Evolutionary conservation across 2,329 filamentous ascomycete genomes (phyloP).

Genomic region (Elsinoe batatas): DNA sequence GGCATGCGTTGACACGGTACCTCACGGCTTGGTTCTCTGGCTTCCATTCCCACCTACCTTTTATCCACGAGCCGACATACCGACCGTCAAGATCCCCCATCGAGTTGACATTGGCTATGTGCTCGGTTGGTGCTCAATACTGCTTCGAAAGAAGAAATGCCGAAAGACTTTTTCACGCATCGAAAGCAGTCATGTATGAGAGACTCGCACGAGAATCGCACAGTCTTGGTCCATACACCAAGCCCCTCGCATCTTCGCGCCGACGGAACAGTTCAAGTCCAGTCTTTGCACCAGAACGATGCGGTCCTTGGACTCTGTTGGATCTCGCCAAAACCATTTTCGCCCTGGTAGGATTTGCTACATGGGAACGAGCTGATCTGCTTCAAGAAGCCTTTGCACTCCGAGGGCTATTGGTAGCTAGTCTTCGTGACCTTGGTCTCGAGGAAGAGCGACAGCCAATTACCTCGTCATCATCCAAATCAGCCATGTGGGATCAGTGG

Average conservation of each 20-base stretch:
- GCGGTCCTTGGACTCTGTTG: background rate
- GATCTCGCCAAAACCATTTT: conserved; percentile 23
- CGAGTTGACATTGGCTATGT: conserved; percentile 27
- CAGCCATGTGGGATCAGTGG: conserved; percentile 19
- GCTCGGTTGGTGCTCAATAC: conserved; percentile 27
- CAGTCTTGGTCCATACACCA: background rate
- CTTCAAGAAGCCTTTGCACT: conserved; percentile 26
- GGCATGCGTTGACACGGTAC: conserved; percentile 1
- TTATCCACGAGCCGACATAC: conserved; percentile 27
- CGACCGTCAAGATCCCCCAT: conserved; percentile 24
- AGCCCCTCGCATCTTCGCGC: background rate
- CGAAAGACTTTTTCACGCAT: conserved; percentile 23
- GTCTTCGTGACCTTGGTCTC: conserved; percentile 19
- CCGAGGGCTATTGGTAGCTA: conserved; percentile 23
- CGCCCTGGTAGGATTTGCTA: conserved; percentile 25
- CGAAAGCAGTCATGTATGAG: conserved; percentile 21
- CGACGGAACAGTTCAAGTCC: background rate
- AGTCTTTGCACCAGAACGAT: background rate
- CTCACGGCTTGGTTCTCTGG: conserved; percentile 3
- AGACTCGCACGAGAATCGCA: background rate
- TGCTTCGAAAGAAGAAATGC: conserved; percentile 26
- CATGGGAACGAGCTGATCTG: conserved; percentile 25
- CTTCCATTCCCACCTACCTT: conserved; percentile 28
- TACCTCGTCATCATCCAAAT: background rate
- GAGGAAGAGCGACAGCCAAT: background rate